Conservation (phyloP, 371 early-diverging fungal species). For the Apophysomyces elegans region DNA sequence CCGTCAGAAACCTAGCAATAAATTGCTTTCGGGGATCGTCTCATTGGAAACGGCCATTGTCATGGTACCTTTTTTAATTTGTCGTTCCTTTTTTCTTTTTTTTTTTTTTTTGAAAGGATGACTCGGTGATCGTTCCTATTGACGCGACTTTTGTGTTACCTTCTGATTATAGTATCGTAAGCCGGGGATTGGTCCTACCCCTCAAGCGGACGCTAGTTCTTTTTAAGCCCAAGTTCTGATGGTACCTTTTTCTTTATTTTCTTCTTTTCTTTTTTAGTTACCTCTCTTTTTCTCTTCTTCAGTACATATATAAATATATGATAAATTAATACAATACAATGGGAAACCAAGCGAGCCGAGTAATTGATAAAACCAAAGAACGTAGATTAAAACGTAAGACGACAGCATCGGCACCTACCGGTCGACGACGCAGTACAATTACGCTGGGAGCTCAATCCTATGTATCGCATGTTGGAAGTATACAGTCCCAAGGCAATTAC, state of each 20-base stretch:
- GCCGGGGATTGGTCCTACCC: constrained; percentile 4
- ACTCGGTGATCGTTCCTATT: constrained; percentile 8
- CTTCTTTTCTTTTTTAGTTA: constrained; percentile 12
- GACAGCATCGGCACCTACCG: background rate
- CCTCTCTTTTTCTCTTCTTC: constrained; percentile 12
- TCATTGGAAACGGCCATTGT: too few relatives aligned
- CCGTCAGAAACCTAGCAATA: background rate
- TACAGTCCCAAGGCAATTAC: constrained; percentile 37
- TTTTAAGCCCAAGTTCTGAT: constrained; percentile 7
- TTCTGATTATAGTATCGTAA: constrained; percentile 11
- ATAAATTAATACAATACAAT: constrained; percentile 16
- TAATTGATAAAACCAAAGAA: constrained; percentile 39
- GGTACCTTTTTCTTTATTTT: constrained; percentile 13
- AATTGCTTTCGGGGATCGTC: background rate
- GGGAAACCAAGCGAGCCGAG: constrained; percentile 54
- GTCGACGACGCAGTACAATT: constrained; percentile 42
- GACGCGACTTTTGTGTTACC: constrained; percentile 3
- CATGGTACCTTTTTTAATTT: background rate
- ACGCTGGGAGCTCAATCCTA: constrained; percentile 35
- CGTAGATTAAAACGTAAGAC: constrained; percentile 26
- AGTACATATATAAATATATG: background rate
- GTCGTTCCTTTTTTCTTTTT: background rate
- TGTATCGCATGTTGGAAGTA: constrained; percentile 26
- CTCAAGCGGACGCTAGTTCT: background rate
- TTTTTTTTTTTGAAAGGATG: background rate